phyloP scores from a whole-genome alignment of 306 rosid genomes.

The Hippophae tibetana region DNA sequence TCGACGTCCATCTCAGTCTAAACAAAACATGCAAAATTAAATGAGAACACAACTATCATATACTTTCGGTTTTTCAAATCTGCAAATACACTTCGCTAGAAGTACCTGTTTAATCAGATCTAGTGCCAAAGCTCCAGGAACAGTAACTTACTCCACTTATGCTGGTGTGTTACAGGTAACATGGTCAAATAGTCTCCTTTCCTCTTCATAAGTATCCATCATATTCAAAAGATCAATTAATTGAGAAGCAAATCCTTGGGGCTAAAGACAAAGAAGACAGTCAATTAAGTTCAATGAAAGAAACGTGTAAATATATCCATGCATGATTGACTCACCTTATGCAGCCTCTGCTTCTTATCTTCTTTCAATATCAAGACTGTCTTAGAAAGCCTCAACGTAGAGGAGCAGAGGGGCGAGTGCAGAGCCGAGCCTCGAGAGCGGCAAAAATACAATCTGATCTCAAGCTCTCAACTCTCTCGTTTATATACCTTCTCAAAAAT shows the following conservation, averaged over 20 bases:
- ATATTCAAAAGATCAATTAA: slow-evolving; percentile 91
- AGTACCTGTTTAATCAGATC: slow-evolving; percentile 87
- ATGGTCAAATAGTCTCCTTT: too few relatives aligned
- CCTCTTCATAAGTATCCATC: slow-evolving; percentile 99
- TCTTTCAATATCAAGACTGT: slow-evolving; percentile 61
- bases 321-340: slow-evolving; percentile 35
- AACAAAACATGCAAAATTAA: slow-evolving; percentile 11
- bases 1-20: slow-evolving; percentile 99
- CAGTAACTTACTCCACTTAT: too few relatives aligned
- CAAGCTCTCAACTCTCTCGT: too few relatives aligned
- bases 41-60: slow-evolving; percentile 12
- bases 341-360: slow-evolving; percentile 52
- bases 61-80: slow-evolving; percentile 6
- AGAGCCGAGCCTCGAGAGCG: too few relatives aligned
- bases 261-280: slow-evolving; percentile 39
- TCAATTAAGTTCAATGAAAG: background rate
- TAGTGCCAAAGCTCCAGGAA: slow-evolving; percentile 89
- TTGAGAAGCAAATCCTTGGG: slow-evolving; percentile 84
- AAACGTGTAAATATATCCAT: background rate
- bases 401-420: too few relatives aligned
- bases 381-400: slow-evolving; percentile 56
- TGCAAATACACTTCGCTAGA: slow-evolving; percentile 10
- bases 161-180: slow-evolving; percentile 5
- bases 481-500: too few relatives aligned
- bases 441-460: too few relatives aligned